Conservation (phyloP, 2,329 filamentous ascomycete genomes). For the Akanthomyces uredinophilus region DNA sequence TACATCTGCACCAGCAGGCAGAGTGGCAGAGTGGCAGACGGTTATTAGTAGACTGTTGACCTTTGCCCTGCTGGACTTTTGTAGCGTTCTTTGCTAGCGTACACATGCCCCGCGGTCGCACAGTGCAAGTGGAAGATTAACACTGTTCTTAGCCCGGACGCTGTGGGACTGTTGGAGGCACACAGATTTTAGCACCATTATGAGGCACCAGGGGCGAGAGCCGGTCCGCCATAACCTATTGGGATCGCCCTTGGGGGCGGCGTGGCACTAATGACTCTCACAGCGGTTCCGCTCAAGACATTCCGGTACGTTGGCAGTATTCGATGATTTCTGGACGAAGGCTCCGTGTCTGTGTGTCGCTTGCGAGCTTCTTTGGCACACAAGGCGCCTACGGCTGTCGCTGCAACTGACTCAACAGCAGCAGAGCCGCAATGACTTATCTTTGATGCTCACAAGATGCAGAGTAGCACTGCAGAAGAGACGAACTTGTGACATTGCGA, state of each 20-base stretch:
- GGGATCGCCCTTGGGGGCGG: slow-evolving; percentile 7
- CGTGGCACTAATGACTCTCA: slow-evolving; percentile 1
- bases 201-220: not conserved
- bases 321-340: not conserved
- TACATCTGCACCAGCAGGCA: not conserved
- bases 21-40: too few relatives aligned
- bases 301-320: not conserved
- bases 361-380: not conserved
- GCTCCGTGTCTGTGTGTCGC: not conserved
- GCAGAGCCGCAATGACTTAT: not conserved
- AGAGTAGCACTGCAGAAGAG: not conserved
- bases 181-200: not conserved
- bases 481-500: not conserved
- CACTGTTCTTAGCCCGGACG: not conserved
- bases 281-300: not conserved
- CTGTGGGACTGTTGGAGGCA: not conserved
- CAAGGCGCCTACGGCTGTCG: not conserved
- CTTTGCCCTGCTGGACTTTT: not conserved
- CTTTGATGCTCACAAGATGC: not conserved
- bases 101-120: not conserved
- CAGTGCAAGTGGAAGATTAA: not conserved
- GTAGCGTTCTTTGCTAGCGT: slow-evolving; percentile 6
- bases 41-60: not conserved
- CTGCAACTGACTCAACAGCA: not conserved
- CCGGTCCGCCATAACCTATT: slow-evolving; percentile 10